These are phyloP conservation scores for Metschnikowia bowlesiae DNA, from an alignment of 805 yeast species.

Conservation along the genomic window DNA sequence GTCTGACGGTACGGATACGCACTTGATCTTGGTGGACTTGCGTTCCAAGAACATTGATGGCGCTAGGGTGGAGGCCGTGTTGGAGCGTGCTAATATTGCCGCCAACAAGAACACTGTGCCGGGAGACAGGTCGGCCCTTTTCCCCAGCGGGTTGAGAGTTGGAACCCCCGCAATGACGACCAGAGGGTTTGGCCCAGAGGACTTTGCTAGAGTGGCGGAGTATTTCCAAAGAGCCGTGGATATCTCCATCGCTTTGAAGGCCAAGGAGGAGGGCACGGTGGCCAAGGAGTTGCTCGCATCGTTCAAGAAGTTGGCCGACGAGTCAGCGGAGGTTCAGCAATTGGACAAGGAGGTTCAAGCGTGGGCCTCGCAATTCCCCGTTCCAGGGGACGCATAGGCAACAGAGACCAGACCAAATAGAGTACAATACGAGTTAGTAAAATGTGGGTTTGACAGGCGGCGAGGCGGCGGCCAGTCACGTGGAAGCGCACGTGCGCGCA, in stretches of 20 bases:
- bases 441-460: neutral
- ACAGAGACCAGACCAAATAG: too few species aligned
- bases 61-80: constrained; percentile 88
- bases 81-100: constrained; percentile 89
- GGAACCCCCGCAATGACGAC: constrained; percentile 99
- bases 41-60: constrained; percentile 84
- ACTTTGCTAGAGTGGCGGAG: constrained; percentile 74
- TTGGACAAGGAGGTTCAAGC: constrained; percentile 62
- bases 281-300: constrained; percentile 59
- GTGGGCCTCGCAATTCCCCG: constrained; percentile 77
- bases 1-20: constrained; percentile 92
- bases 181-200: constrained; percentile 78
- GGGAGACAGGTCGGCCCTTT: constrained; percentile 91
- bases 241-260: constrained; percentile 58
- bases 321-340: constrained; percentile 53
- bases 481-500: neutral
- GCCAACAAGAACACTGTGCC: constrained; percentile 95
- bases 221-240: constrained; percentile 77
- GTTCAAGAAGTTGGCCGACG: constrained; percentile 68
- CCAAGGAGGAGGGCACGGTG: constrained; percentile 52
- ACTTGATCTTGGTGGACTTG: constrained; percentile 79
- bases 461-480: too few species aligned
- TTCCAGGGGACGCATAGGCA: constrained; percentile 66
- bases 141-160: constrained; percentile 93
- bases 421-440: neutral